Base-by-base conservation (phyloP, 768 basidiomycete species). In the Termitomyces sp. region DNA sequence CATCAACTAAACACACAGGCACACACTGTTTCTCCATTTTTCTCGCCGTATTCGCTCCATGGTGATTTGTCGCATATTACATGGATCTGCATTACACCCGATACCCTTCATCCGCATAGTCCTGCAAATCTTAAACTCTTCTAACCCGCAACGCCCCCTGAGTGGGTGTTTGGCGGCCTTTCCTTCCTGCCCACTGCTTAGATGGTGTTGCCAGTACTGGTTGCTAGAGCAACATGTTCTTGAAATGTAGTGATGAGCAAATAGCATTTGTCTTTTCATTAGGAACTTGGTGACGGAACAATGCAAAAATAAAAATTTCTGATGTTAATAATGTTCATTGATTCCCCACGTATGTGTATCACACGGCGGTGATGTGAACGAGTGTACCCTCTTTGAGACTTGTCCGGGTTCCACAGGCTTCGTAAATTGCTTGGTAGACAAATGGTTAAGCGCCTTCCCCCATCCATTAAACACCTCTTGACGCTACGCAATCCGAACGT, bases 391-490 rank as follows among this genome's bases (percentile, higher is more conserved):
- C 11, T 15, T 24, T 43, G 42, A 24, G 12, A 43, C 42, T 48
- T 34, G 12, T 34, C 12, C 34, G 15, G 17, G 17, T 24, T 48
- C 47, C 46, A 21, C 21, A 32, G 30, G 30, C n/a, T 17, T 49
- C 35, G 9, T 17, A 24, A 19, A 5, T 11, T 24, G 15, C 14
- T 37, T 37, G 9, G 34, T 37, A 4, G 10, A 43, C 43, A 51
- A 51, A 76, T 76, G 75, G 74, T 76, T 44, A 70, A 70, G 54
- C 75, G 76, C 62, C 73, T 94, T 22, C 81, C 90, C 1, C 75
- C 83, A 2, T 64, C 77, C 10, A 71, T 95, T 62, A 95, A 91
- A 74, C 85, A 86, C 19, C 76, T 88, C 51, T 68, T 88, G 68
- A 81, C 81, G 38, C 74, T 87, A 55, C 85, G 83, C 65, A 86